Percentiles rank a stretch among this genome's conserved stretches.
Conservation (phyloP, 1,284 basidiomycete genomes). For the Austroboletus novae-zelandiae region DNA sequence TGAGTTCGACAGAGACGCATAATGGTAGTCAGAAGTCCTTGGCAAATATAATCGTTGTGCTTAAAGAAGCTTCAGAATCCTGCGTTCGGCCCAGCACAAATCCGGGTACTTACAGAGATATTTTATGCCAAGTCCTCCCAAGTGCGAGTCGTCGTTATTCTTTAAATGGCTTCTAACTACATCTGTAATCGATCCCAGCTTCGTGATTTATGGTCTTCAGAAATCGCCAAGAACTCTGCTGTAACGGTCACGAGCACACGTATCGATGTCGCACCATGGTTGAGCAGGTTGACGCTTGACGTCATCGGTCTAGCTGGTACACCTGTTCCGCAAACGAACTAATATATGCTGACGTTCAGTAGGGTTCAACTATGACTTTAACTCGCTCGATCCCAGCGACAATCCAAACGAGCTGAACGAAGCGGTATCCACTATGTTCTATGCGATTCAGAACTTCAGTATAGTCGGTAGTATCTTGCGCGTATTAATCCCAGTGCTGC, state of each 20-base stretch:
- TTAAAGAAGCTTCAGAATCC: not conserved
- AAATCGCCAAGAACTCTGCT: constrained; percentile 25
- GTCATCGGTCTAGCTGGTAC: constrained; percentile 66
- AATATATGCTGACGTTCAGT: not conserved
- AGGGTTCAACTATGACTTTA: constrained; percentile 61
- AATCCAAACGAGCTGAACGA: not conserved
- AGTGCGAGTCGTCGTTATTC: constrained; percentile 27
- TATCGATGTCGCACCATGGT: constrained; percentile 53
- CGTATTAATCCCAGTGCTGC: not conserved
- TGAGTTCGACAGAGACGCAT: constrained; percentile 14
- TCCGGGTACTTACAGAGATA: constrained; percentile 24
- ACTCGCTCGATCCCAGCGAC: not conserved
- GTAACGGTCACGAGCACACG: constrained; percentile 14
- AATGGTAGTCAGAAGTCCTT: constrained; percentile 9
- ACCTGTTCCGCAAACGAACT: not conserved
- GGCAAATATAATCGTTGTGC: not conserved
- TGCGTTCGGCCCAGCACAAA: not conserved
- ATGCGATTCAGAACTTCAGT: not conserved
- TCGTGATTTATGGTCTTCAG: constrained; percentile 43
- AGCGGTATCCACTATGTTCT: not conserved
- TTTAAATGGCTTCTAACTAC: not conserved
- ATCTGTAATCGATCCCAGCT: constrained; percentile 33
- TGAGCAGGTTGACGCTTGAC: constrained; percentile 61
- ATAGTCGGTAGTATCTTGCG: not conserved
- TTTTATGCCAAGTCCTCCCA: constrained; percentile 52